Conservation (phyloP, 345 rosid species). For the Cardamine resedifolia region DNA sequence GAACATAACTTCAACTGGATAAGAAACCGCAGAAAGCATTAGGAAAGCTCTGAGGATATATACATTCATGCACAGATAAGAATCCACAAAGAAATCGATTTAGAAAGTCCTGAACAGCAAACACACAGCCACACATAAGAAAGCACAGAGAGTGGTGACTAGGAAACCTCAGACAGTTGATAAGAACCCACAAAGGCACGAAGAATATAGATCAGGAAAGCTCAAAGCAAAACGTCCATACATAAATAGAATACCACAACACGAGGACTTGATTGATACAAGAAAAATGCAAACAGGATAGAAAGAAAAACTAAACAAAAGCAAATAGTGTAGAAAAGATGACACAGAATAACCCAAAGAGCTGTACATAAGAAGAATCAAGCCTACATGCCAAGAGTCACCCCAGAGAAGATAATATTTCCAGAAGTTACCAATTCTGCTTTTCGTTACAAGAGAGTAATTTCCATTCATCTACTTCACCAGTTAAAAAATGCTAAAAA, state of each 20-base stretch:
- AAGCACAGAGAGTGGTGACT: not conserved
- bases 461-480: not conserved
- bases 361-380: not conserved
- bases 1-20: constrained; percentile 15
- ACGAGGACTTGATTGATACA: not conserved
- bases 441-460: constrained; percentile 5
- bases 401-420: not conserved
- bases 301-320: not conserved
- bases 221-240: not conserved
- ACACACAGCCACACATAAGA: not conserved
- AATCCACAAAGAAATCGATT: not conserved
- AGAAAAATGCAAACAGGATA: not conserved
- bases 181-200: not conserved
- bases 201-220: constrained; percentile 2
- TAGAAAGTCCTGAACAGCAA: not conserved
- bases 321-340: not conserved
- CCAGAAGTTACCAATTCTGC: not conserved
- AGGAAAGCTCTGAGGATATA: not conserved
- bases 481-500: too few species aligned
- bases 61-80: not conserved
- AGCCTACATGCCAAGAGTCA: not conserved
- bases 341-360: not conserved
- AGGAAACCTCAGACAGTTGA: not conserved
- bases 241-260: not conserved
- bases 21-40: not conserved